Conservation (phyloP, 805 yeast species). For the Kregervanrija pseudodelftensis region DNA sequence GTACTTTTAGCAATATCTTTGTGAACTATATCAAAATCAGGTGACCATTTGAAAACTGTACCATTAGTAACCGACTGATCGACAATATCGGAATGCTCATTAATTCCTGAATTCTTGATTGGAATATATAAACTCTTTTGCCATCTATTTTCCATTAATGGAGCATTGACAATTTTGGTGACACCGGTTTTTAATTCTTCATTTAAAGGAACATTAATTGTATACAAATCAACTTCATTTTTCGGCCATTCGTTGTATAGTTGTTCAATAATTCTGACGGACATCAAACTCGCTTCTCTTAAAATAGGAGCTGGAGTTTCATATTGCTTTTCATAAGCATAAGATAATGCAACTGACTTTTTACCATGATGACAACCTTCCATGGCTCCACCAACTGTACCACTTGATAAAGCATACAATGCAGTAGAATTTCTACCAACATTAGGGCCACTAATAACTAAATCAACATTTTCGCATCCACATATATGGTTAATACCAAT, state of each 20-base stretch:
- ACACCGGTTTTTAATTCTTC: conserved; percentile 40
- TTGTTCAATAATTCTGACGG: conserved; percentile 57
- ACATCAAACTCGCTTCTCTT: conserved; percentile 57
- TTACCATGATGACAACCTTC: conserved; percentile 76
- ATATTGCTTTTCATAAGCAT: conserved; percentile 56
- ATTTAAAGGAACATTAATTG: conserved; percentile 79
- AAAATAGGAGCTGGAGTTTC: conserved; percentile 45
- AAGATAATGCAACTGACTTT: conserved; percentile 74
- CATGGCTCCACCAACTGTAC: conserved; percentile 96
- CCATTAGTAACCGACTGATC: conserved; percentile 36
- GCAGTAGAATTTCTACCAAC: conserved; percentile 91
- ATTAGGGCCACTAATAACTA: conserved; percentile 92
- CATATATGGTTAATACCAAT: conserved; percentile 74
- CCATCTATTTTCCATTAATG: conserved; percentile 82
- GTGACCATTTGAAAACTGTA: conserved; percentile 70
- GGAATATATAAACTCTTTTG: conserved; percentile 25
- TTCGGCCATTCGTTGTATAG: conserved; percentile 52
- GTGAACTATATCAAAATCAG: conserved; percentile 68
- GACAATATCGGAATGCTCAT: conserved; percentile 34
- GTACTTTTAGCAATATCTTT: conserved; percentile 37
- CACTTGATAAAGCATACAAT: conserved; percentile 81
- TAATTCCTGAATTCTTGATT: conserved; percentile 12
- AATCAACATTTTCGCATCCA: conserved; percentile 55
- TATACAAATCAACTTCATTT: conserved; percentile 56
- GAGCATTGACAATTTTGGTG: conserved; percentile 65